Conservation (phyloP, 345 rosid species). For the Xanthoceras sorbifolium region DNA sequence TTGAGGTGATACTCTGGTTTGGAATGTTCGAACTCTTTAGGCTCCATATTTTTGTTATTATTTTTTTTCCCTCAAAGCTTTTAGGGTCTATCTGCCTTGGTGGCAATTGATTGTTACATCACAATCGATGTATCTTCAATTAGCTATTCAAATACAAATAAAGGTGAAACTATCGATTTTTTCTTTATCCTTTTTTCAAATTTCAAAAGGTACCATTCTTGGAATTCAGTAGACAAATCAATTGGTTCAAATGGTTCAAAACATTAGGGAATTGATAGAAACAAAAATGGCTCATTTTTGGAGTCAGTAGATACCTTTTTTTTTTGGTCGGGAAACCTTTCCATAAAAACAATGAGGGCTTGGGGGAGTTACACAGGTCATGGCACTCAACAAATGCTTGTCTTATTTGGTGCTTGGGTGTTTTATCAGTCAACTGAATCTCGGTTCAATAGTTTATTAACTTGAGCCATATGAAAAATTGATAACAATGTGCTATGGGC, state of each 20-base stretch:
- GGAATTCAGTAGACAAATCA: too few relatives aligned
- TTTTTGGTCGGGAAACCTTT: neutral
- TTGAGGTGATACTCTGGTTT: neutral
- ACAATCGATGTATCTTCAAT: constrained; percentile 5
- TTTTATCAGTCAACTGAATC: neutral
- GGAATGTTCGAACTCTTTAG: neutral
- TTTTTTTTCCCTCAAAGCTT: neutral
- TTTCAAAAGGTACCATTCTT: too few relatives aligned
- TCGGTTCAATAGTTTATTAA: neutral
- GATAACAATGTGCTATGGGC: neutral
- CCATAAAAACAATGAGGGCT: neutral
- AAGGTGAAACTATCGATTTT: too few relatives aligned
- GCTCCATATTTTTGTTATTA: neutral
- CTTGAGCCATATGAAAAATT: neutral
- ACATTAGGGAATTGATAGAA: too few relatives aligned
- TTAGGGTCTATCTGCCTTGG: neutral
- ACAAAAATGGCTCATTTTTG: too few relatives aligned
- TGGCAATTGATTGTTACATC: neutral
- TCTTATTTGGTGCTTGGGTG: constrained; percentile 4
- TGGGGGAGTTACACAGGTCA: neutral
- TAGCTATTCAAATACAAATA: too few relatives aligned
- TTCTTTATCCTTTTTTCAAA: too few relatives aligned
- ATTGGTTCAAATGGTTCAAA: too few relatives aligned
- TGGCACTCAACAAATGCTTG: constrained; percentile 1
- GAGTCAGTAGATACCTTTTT: neutral